Conservation (phyloP, 768 basidiomycete species). For the Aureoboletus auriporus region DNA sequence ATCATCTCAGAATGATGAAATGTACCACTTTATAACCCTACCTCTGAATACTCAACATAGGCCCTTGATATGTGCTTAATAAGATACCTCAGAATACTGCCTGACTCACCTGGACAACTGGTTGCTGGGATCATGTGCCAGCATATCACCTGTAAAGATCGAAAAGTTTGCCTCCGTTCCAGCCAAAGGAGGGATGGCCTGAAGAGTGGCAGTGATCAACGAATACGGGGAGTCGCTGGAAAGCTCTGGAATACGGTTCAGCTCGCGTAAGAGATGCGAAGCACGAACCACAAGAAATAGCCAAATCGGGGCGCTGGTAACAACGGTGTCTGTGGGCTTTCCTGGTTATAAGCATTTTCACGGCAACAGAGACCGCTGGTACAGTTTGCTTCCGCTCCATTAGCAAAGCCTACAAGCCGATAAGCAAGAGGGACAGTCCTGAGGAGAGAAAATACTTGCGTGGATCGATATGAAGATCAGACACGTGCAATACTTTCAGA, state of each 20-base stretch:
- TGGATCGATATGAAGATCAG: slow-evolving; percentile 74
- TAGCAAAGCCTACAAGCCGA: slow-evolving; percentile 52
- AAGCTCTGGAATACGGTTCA: background rate
- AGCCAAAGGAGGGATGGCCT: slow-evolving; percentile 65
- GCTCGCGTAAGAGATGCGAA: background rate
- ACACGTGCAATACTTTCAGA: slow-evolving; percentile 72
- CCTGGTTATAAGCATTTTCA: slow-evolving; percentile 42
- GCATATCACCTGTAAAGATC: slow-evolving; percentile 70
- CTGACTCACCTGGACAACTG: slow-evolving; percentile 54
- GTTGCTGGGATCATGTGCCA: slow-evolving; percentile 66
- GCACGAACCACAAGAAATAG: slow-evolving; percentile 49
- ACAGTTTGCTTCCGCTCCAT: slow-evolving; percentile 70
- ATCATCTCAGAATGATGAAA: slow-evolving; percentile 5
- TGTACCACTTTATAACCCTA: slow-evolving; percentile 17
- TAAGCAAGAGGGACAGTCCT: background rate
- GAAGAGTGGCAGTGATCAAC: slow-evolving; percentile 53
- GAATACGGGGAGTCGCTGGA: slow-evolving; percentile 60
- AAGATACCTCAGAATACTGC: background rate
- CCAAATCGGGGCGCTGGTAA: slow-evolving; percentile 68
- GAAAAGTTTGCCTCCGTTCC: slow-evolving; percentile 57
- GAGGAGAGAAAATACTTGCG: slow-evolving; percentile 36
- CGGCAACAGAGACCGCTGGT: slow-evolving; percentile 66
- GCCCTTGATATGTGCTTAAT: slow-evolving; percentile 34
- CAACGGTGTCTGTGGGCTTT: slow-evolving; percentile 47
- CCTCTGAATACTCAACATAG: slow-evolving; percentile 62